Percentiles rank a stretch among this genome's conserved stretches.
Evolutionary conservation across 129 eudicot genomes (phyloP).

Genomic region (Flaveria robusta): DNA sequence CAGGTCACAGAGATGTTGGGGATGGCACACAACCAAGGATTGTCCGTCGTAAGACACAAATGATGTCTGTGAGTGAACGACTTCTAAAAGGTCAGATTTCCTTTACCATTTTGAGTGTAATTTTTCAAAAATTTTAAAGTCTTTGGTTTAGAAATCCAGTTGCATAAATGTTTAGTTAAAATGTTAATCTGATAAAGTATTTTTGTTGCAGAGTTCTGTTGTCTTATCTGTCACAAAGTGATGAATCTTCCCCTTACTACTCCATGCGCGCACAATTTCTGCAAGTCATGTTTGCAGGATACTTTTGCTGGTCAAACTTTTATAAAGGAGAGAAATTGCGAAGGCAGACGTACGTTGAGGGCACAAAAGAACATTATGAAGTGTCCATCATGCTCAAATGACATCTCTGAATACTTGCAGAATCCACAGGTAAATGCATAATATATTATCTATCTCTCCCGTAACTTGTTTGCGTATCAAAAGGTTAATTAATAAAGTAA

Average conservation of each 20-base stretch:
- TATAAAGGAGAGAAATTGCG: constrained; percentile 62
- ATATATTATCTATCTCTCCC: neutral
- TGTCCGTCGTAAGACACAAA: constrained; percentile 41
- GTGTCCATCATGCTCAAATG: constrained; percentile 80
- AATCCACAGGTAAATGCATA: constrained; percentile 71
- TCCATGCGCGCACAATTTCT: constrained; percentile 93
- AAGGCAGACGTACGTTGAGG: constrained; percentile 67
- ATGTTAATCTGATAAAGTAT: constrained; percentile 2
- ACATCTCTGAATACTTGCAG: constrained; percentile 81
- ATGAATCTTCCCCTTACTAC: constrained; percentile 80
- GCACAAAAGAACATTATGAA: constrained; percentile 77
- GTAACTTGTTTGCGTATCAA: neutral
- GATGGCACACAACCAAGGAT: constrained; percentile 40
- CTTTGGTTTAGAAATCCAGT: neutral
- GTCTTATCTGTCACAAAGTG: constrained; percentile 69
- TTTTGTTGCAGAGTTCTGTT: constrained; percentile 67
- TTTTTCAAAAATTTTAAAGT: neutral
- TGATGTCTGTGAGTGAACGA: constrained; percentile 51
- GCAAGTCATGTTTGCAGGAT: constrained; percentile 74
- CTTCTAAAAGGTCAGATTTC: constrained; percentile 57
- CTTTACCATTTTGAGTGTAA: neutral
- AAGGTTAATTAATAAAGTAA: neutral
- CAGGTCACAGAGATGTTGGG: constrained; percentile 27
- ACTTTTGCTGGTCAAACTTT: constrained; percentile 75
- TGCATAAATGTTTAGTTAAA: neutral